Percentiles rank a stretch among this genome's conserved stretches.
phyloP scores from a whole-genome alignment of 805 yeast genomes.

The Monosporozyma servazzii region DNA sequence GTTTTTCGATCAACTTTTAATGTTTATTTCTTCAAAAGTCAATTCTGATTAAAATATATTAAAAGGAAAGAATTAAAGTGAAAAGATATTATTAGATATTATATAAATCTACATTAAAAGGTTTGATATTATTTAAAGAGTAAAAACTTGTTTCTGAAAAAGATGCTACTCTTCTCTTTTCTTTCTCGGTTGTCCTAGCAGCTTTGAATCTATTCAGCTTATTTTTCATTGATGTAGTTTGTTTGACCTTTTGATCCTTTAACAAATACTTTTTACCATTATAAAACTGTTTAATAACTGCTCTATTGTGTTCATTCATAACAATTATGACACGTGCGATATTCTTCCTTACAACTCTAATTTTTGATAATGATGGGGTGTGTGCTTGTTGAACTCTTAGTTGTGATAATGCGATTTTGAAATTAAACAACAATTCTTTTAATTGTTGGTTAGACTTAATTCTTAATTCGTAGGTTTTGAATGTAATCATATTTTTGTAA shows the following conservation, averaged over 20 bases:
- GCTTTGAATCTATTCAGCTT: conserved; percentile 83
- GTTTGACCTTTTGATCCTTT: conserved; percentile 86
- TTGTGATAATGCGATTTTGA: conserved; percentile 92
- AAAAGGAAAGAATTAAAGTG: not conserved
- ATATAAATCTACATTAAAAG: not conserved
- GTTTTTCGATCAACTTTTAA: not conserved
- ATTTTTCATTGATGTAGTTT: conserved; percentile 99
- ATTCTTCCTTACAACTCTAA: conserved; percentile 94
- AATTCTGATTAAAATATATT: not conserved
- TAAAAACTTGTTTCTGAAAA: conserved; percentile 89
- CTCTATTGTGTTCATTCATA: conserved; percentile 95
- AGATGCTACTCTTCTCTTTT: conserved; percentile 85
- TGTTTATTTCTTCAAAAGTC: not conserved
- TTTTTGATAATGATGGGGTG: conserved; percentile 89
- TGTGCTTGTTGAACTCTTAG: conserved; percentile 93
- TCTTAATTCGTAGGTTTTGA: conserved; percentile 94
- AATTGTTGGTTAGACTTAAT: conserved; percentile 95
- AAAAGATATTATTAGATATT: not conserved
- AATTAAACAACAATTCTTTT: conserved; percentile 86
- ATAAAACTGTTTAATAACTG: conserved; percentile 89
- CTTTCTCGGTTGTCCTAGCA: conserved; percentile 72
- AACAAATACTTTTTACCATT: conserved; percentile 91
- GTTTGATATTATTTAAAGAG: conserved; percentile 18
- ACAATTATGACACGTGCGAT: conserved; percentile 97
- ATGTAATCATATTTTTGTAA: conserved; percentile 51